These are phyloP conservation scores for Nemophila menziesii DNA, from an alignment of 257 asterid genomes.

Conservation along the genomic window DNA sequence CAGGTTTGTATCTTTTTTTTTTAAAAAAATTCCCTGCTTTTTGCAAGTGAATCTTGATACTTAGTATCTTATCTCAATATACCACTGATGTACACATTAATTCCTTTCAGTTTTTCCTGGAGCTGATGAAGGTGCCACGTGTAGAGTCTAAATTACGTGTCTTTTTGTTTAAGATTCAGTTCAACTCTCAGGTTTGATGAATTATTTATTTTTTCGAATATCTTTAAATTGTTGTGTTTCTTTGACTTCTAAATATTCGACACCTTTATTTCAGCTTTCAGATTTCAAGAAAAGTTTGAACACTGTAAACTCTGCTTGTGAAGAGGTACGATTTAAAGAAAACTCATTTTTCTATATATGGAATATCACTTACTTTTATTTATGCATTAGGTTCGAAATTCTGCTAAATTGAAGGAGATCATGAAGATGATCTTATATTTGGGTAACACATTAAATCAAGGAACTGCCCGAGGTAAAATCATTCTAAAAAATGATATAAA, in stretches of 20 bases:
- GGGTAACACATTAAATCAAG: constrained; percentile 94
- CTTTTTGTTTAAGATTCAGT: constrained; percentile 92
- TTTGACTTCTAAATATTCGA: constrained; percentile 13
- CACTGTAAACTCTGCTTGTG: constrained; percentile 84
- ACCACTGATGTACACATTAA: constrained; percentile 7
- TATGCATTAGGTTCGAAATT: constrained; percentile 65
- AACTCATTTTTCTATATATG: constrained; percentile 2
- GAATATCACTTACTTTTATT: constrained; percentile 11
- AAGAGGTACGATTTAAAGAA: constrained; percentile 50
- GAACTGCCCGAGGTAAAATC: constrained; percentile 93
- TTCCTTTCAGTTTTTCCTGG: constrained; percentile 81
- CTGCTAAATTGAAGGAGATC: constrained; percentile 82
- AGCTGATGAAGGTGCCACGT: constrained; percentile 99
- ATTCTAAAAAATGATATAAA: neutral
- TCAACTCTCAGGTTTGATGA: constrained; percentile 71
- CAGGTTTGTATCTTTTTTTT: constrained; percentile 28
- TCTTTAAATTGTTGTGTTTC: constrained; percentile 8
- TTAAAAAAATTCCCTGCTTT: neutral
- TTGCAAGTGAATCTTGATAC: neutral
- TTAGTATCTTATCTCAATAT: too few species aligned
- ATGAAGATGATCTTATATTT: constrained; percentile 74
- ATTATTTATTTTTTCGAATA: constrained; percentile 14
- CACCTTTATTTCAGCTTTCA: constrained; percentile 40
- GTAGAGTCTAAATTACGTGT: constrained; percentile 93
- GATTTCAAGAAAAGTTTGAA: constrained; percentile 79